These are phyloP conservation scores for Gyromitra esculenta DNA, from an alignment of 2,329 filamentous ascomycete species.

Conservation along the genomic window DNA sequence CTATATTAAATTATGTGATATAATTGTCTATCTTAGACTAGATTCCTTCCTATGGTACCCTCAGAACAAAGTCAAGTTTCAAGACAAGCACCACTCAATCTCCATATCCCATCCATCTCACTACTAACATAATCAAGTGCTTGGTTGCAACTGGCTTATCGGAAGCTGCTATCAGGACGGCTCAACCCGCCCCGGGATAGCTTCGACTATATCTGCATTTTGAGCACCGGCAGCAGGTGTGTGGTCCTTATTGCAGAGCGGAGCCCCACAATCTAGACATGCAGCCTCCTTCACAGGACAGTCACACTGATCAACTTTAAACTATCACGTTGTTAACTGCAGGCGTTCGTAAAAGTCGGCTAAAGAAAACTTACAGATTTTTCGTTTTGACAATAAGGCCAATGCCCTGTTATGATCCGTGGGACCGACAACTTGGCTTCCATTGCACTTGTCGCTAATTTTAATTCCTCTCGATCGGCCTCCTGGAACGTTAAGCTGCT, in stretches of 20 bases:
- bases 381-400: conserved; percentile 69
- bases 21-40: too few relatives aligned
- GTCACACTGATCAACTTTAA: conserved; percentile 73
- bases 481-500: conserved; percentile 60
- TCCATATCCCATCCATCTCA: too few relatives aligned
- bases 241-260: conserved; percentile 69
- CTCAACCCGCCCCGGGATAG: not conserved
- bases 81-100: too few relatives aligned
- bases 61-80: too few relatives aligned
- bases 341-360: not conserved
- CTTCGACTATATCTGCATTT: conserved; percentile 57
- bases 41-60: too few relatives aligned
- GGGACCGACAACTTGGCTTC: conserved; percentile 62
- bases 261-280: conserved; percentile 71
- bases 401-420: conserved; percentile 65
- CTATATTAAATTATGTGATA: too few relatives aligned
- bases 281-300: conserved; percentile 70
- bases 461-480: conserved; percentile 66
- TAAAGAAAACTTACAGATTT: conserved; percentile 61
- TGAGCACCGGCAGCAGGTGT: conserved; percentile 65
- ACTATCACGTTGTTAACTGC: conserved; percentile 57
- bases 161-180: too few relatives aligned
- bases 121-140: too few relatives aligned
- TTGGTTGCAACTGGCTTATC: too few relatives aligned
- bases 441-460: conserved; percentile 66